Percentiles rank a stretch among this genome's conserved stretches.
Conservation (phyloP, 2,329 filamentous ascomycete species). For the Trichophyton mentagrophytes region DNA sequence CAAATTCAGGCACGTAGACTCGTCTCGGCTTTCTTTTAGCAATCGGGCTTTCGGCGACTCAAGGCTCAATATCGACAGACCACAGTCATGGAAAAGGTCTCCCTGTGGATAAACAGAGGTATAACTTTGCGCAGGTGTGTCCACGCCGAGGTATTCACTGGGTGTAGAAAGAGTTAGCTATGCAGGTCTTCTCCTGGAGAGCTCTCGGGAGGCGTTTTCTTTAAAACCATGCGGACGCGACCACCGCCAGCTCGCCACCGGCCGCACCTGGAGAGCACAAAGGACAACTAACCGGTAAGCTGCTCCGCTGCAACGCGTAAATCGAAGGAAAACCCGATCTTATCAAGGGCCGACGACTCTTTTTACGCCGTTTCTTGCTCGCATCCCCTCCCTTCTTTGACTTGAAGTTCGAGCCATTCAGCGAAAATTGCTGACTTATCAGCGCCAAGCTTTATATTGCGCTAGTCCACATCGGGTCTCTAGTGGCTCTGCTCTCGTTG, state of each 20-base stretch:
- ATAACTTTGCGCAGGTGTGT: not conserved
- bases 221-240: not conserved
- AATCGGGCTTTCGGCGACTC: not conserved
- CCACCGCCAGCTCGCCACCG: not conserved
- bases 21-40: not conserved
- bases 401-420: slow-evolving; percentile 11
- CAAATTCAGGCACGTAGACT: not conserved
- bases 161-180: not conserved
- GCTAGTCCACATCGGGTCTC: slow-evolving; percentile 10
- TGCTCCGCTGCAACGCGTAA: not conserved
- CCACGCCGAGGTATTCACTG: not conserved
- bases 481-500: not conserved
- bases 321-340: not conserved
- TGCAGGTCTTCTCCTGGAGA: not conserved
- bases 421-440: slow-evolving; percentile 15
- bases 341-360: not conserved
- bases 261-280: not conserved
- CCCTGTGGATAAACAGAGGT: not conserved
- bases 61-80: not conserved
- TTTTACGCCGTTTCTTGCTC: not conserved
- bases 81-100: not conserved
- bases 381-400: slow-evolving; percentile 10
- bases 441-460: slow-evolving; percentile 10
- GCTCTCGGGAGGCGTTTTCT: not conserved
- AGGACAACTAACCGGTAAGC: not conserved